phyloP scores from a whole-genome alignment of 2,329 filamentous ascomycete species.

The Pochonia chlamydosporia region DNA sequence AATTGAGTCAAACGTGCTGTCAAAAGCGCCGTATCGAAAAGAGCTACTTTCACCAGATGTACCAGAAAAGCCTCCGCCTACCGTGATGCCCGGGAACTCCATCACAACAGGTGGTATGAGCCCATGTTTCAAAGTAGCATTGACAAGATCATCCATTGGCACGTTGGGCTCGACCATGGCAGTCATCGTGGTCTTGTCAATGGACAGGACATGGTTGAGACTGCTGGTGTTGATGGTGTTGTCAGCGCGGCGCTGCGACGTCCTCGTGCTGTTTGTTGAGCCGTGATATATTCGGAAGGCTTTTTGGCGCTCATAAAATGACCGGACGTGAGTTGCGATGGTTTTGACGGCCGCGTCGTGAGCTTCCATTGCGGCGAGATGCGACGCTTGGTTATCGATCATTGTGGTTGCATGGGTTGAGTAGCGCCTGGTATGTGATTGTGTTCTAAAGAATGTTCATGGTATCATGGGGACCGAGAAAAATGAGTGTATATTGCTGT shows the following conservation, averaged over 20 bases:
- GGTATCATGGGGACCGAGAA: too few species aligned
- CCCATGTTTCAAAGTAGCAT: conserved; percentile 47
- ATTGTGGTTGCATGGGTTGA: not conserved
- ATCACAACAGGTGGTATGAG: conserved; percentile 62
- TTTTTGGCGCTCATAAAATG: conserved; percentile 36
- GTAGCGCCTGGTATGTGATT: too few species aligned
- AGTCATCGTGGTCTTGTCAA: conserved; percentile 48
- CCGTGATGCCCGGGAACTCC: conserved; percentile 69
- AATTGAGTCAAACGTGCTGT: conserved; percentile 53
- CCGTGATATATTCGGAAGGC: conserved; percentile 74
- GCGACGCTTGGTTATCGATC: not conserved
- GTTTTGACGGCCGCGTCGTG: conserved; percentile 38
- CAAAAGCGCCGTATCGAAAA: conserved; percentile 62
- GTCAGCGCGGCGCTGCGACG: conserved; percentile 39
- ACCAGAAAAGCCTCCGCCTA: conserved; percentile 61
- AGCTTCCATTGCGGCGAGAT: conserved; percentile 32
- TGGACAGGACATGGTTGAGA: conserved; percentile 55
- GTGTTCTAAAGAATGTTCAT: too few species aligned
- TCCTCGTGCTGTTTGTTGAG: conserved; percentile 69
- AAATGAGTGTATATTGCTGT: too few species aligned
- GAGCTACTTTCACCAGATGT: conserved; percentile 64
- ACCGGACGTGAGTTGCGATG: conserved; percentile 36
- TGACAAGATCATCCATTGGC: conserved; percentile 58
- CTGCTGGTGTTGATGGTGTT: conserved; percentile 62
- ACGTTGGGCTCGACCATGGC: conserved; percentile 67